Base-by-base conservation (phyloP, 192 early-diverging fungal genomes). In the Backusella mclennaniae region DNA sequence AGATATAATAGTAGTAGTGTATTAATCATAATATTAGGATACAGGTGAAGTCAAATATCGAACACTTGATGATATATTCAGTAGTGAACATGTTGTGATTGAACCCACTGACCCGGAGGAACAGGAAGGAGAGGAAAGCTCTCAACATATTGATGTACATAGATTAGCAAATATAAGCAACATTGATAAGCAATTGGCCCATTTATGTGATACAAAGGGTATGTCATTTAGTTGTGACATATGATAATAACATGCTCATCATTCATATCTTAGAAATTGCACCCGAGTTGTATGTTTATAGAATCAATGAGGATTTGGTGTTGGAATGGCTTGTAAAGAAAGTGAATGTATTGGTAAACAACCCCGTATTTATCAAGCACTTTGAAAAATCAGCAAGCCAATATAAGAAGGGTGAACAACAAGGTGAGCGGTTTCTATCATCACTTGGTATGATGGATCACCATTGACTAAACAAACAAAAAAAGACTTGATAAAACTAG, bases 191-290 rank as follows among this genome's bases (percentile, higher is more conserved):
- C 46, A 53, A 52, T 35, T 73, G 19, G 31, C 12, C 1, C 71
- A 73, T 63, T 41, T 74, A 26, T 74, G 73, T 23, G 73, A 74
- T 41, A 74, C 35, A 9, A 52, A 74, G 29, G 73, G 73, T 74
- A 44, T 39, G 38, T 39, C 38, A 8, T 3, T 12, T 39, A 39
- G 33, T 39, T 39, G 3, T 33, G 38, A 39, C 38, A 39, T 39
- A 39, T 39, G 38, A 39, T 39, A 39, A 39, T 12, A 39, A 39
- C 38, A 39, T 49, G 14, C n/a, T 23, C 23, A 26, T 69, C 23
- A 41, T 42, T 6, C 33, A 33, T 33, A 35, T 23, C 1, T 4
- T 66, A 44, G 49, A 36, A 59, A 39, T 66, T 42, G 21, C 36
- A 39, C 23, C 49, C 21, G 59, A 59, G 19, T 42, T 41, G 35